Percentiles rank a stretch among this genome's conserved stretches.
These are phyloP conservation scores for Xylariaceae sp. DNA, from an alignment of 2,329 filamentous ascomycete species.

Conservation along the genomic window DNA sequence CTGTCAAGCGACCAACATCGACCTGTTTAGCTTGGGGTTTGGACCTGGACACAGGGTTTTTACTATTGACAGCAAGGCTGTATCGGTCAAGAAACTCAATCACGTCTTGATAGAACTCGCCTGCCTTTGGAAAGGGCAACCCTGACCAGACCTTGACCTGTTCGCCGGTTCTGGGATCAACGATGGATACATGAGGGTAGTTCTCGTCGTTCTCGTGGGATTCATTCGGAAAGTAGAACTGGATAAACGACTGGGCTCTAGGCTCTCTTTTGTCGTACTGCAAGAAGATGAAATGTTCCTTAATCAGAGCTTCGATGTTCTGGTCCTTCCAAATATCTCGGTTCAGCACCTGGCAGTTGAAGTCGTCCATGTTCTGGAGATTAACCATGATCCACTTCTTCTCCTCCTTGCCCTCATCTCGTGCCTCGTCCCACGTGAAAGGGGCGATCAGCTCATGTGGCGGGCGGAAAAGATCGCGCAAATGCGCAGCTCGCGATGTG, in stretches of 20 bases:
- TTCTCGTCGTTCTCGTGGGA: constrained; percentile 78
- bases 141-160: constrained; percentile 97
- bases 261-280: constrained; percentile 88
- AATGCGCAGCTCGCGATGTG: constrained; percentile 71
- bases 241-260: constrained; percentile 75
- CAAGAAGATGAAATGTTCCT: constrained; percentile 92
- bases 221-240: constrained; percentile 78
- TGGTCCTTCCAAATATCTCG: constrained; percentile 93
- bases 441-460: constrained; percentile 86
- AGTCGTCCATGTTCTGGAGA: constrained; percentile 88
- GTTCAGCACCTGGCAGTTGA: constrained; percentile 92
- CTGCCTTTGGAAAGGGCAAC: constrained; percentile 68
- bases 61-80: constrained; percentile 80
- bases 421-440: constrained; percentile 77
- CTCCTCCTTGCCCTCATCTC: constrained; percentile 79
- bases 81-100: constrained; percentile 97
- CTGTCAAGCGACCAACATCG: constrained; percentile 85
- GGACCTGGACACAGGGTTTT: constrained; percentile 84
- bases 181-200: constrained; percentile 92
- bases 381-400: constrained; percentile 97
- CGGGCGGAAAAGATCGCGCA: constrained; percentile 89
- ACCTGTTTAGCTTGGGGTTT: constrained; percentile 69
- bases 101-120: constrained; percentile 86
- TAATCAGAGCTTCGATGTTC: constrained; percentile 73
- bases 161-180: constrained; percentile 93